These are phyloP conservation scores for Lactifluus subvellereus DNA, from an alignment of 768 basidiomycete species.

Conservation along the genomic window DNA sequence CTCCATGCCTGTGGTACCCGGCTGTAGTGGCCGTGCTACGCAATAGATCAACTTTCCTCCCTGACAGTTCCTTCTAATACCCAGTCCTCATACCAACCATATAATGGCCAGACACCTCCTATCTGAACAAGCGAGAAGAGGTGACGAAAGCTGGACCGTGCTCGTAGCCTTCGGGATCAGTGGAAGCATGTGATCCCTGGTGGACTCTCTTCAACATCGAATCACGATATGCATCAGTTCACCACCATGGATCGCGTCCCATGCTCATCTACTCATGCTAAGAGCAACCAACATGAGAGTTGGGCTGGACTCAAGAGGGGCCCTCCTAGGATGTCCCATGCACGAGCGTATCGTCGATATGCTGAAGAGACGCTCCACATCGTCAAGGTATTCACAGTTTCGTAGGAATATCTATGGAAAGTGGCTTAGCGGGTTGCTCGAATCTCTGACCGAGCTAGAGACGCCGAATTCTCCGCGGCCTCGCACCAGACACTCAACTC, in stretches of 20 bases:
- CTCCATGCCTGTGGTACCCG: not conserved
- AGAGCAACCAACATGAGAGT: not conserved
- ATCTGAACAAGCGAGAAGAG: not conserved
- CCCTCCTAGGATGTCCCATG: not conserved
- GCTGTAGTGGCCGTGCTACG: not conserved
- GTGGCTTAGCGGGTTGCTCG: not conserved
- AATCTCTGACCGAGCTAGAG: slow-evolving; percentile 9
- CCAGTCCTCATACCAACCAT: not conserved
- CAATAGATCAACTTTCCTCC: not conserved
- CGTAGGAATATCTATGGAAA: not conserved
- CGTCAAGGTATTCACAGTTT: not conserved
- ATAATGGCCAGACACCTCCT: not conserved
- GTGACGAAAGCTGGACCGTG: not conserved
- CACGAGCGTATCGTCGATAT: slow-evolving; percentile 2
- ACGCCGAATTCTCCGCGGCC: not conserved
- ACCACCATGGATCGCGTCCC: not conserved
- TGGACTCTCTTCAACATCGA: not conserved
- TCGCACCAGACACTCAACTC: not conserved
- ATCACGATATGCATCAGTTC: not conserved
- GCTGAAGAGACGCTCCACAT: slow-evolving; percentile 3
- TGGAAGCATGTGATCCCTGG: not conserved
- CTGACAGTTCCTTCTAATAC: not conserved
- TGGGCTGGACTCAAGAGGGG: not conserved
- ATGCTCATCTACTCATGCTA: not conserved
- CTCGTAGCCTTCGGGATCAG: slow-evolving; percentile 5